Conservation (phyloP, 225 moss, liverwort and hornwort species). For the Pseudisothecium myosuroides region DNA sequence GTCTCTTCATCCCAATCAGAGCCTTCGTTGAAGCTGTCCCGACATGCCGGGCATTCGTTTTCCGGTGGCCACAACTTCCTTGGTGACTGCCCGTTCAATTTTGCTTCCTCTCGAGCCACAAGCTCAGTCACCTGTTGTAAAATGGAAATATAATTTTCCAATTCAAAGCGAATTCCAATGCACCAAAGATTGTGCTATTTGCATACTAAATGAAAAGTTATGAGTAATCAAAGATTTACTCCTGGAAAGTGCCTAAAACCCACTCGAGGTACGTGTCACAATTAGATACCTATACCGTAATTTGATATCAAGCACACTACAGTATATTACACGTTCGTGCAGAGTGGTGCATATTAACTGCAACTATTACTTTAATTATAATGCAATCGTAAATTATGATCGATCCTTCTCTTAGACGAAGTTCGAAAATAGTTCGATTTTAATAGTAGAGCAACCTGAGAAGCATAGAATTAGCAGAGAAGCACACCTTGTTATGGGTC, state of each 20-base stretch:
- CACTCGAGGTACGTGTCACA: background rate
- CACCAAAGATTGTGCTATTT: background rate
- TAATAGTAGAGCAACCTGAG: background rate
- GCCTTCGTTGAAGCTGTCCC: slow-evolving; percentile 22
- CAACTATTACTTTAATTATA: background rate
- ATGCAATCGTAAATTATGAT: background rate
- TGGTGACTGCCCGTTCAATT: slow-evolving; percentile 9
- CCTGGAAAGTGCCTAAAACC: background rate
- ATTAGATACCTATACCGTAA: background rate
- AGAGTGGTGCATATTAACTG: background rate
- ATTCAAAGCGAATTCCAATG: background rate
- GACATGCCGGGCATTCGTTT: slow-evolving; percentile 47
- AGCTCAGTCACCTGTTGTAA: slow-evolving; percentile 59
- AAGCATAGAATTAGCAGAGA: background rate
- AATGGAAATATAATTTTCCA: background rate
- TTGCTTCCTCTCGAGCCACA: slow-evolving; percentile 45
- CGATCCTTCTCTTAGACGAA: background rate
- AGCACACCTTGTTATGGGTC: slow-evolving; percentile 75
- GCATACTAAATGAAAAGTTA: background rate
- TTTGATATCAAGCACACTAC: background rate
- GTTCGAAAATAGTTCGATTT: background rate
- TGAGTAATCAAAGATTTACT: background rate
- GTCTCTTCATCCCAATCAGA: slow-evolving; percentile 71
- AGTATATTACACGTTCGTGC: background rate
- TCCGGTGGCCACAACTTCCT: slow-evolving; percentile 73